Percentiles rank a stretch among this genome's conserved stretches.
phyloP scores from a whole-genome alignment of 768 basidiomycete genomes.

The Phanerodontia chrysosporium region DNA sequence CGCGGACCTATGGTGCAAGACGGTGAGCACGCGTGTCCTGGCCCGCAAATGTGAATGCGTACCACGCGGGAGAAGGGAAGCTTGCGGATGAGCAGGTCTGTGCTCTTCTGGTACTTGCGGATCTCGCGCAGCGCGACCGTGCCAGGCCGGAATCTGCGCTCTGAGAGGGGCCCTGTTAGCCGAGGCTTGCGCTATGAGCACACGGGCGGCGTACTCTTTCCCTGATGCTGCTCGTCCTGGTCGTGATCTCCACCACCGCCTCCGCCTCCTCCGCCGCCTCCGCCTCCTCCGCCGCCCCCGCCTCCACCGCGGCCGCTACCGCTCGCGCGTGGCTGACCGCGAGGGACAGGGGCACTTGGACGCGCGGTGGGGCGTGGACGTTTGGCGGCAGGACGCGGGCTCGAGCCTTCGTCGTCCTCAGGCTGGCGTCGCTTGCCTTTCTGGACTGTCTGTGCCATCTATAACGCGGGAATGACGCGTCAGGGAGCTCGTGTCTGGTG shows the following conservation, averaged over 20 bases:
- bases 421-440: slow-evolving; percentile 41
- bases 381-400: slow-evolving; percentile 42
- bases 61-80: slow-evolving; percentile 92
- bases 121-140: slow-evolving; percentile 91
- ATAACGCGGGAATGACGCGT: background rate
- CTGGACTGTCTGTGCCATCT: slow-evolving; percentile 72
- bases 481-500: background rate
- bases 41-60: slow-evolving; percentile 30
- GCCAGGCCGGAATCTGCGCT: slow-evolving; percentile 80
- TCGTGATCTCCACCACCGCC: slow-evolving; percentile 28
- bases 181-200: background rate
- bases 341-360: slow-evolving; percentile 58
- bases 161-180: slow-evolving; percentile 6
- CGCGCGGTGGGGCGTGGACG: slow-evolving; percentile 65
- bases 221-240: slow-evolving; percentile 26
- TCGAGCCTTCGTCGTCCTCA: slow-evolving; percentile 31
- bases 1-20: slow-evolving; percentile 70
- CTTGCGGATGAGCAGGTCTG: slow-evolving; percentile 82
- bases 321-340: slow-evolving; percentile 13
- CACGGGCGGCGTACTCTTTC: slow-evolving; percentile 1
- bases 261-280: slow-evolving; percentile 15
- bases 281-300: slow-evolving; percentile 17
- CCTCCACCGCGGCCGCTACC: slow-evolving; percentile 14
- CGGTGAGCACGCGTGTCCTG: background rate
- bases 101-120: slow-evolving; percentile 90